Evolutionary conservation across 352 stramenopile species (phyloP).

Genomic region (Globisporangium ultimum): DNA sequence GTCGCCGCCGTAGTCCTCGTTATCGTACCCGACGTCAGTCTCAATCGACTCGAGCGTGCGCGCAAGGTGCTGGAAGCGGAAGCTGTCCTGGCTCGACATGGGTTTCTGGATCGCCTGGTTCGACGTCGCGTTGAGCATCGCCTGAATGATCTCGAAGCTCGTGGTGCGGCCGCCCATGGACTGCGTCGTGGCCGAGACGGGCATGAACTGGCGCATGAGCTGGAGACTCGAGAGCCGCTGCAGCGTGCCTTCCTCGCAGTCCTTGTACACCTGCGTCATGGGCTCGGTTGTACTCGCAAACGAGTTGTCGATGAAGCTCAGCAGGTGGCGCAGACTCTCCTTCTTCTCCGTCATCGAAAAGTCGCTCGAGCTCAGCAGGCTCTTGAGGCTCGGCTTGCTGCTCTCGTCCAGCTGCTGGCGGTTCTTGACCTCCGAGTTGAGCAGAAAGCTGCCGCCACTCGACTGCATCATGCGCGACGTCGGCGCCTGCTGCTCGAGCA

Average conservation of each 20-base stretch:
- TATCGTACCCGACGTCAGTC: slow-evolving; percentile 78
- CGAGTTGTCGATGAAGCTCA: slow-evolving; percentile 84
- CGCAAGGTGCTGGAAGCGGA: slow-evolving; percentile 81
- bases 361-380: slow-evolving; percentile 75
- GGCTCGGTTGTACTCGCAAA: slow-evolving; percentile 75
- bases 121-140: slow-evolving; percentile 82
- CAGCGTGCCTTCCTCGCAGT: slow-evolving; percentile 65
- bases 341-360: slow-evolving; percentile 88
- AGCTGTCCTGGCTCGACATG: slow-evolving; percentile 86
- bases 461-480: slow-evolving; percentile 44
- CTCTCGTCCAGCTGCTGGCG: slow-evolving; percentile 19
- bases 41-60: slow-evolving; percentile 79
- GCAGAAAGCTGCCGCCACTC: slow-evolving; percentile 47
- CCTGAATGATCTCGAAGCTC: slow-evolving; percentile 87
- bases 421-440: slow-evolving; percentile 55
- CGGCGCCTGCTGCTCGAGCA: slow-evolving; percentile 67
- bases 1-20: slow-evolving; percentile 78
- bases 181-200: slow-evolving; percentile 21
- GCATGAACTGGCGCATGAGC: slow-evolving; percentile 79
- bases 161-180: slow-evolving; percentile 67
- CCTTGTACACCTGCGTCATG: slow-evolving; percentile 79
- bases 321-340: slow-evolving; percentile 71
- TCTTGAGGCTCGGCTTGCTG: slow-evolving; percentile 67
- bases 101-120: slow-evolving; percentile 85
- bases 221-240: slow-evolving; percentile 75